Conservation (phyloP, 1,139 yeast species). For the Pichia sp. region DNA sequence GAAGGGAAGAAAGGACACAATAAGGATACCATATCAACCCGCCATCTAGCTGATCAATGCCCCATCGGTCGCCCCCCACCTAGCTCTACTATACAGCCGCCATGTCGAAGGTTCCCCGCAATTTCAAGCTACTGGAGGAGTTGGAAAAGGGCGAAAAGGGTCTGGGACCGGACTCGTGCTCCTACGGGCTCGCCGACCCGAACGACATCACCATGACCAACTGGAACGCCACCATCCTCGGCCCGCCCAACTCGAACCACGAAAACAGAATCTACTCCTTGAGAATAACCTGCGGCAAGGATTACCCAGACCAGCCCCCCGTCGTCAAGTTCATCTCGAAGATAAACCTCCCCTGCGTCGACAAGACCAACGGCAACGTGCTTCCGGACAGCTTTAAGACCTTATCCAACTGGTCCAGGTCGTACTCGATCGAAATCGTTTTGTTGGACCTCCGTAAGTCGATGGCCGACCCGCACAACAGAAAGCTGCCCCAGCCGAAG, state of each 20-base stretch:
- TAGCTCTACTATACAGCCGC: no score
- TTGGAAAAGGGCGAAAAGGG: slow-evolving; percentile 98
- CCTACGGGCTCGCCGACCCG: slow-evolving; percentile 83
- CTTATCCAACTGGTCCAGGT: slow-evolving; percentile 79
- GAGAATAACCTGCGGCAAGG: slow-evolving; percentile 73
- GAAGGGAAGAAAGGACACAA: no score
- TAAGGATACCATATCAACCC: no score
- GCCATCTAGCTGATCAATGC: no score
- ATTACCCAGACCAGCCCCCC: slow-evolving; percentile 90
- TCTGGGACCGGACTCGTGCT: slow-evolving; percentile 91
- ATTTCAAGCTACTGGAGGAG: slow-evolving; percentile 89
- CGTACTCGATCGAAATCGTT: slow-evolving; percentile 89
- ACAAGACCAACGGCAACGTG: slow-evolving; percentile 62
- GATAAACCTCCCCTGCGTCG: slow-evolving; percentile 88
- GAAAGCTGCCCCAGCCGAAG: slow-evolving; percentile 83
- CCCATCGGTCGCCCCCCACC: no score
- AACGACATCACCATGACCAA: slow-evolving; percentile 88
- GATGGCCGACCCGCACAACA: slow-evolving; percentile 81
- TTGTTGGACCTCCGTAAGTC: slow-evolving; percentile 80
- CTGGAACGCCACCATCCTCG: slow-evolving; percentile 96
- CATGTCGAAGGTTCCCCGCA: slow-evolving; percentile 63
- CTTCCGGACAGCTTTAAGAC: slow-evolving; percentile 59
- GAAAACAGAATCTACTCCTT: slow-evolving; percentile 91
- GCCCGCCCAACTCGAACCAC: slow-evolving; percentile 93
- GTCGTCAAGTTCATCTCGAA: slow-evolving; percentile 71